A percentile compares a stretch with the other conserved stretches of the same genome.
These are phyloP conservation scores for Alloteropsis angusta DNA, from an alignment of 202 grass and related monocot species.

Conservation along the genomic window DNA sequence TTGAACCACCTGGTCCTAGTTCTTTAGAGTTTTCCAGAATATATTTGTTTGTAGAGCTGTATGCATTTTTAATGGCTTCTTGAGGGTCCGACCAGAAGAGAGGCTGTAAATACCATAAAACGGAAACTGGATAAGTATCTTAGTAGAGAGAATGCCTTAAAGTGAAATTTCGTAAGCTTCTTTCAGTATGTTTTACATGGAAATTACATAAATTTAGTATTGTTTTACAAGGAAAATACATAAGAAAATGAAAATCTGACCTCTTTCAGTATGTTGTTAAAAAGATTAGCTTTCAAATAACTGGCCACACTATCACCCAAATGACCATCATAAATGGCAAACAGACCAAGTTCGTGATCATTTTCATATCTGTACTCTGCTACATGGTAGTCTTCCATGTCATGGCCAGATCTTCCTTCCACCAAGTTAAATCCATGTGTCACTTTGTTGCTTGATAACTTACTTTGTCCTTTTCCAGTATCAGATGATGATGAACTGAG, in stretches of 20 bases:
- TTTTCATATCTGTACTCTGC: conserved; percentile 79
- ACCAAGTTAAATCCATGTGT: conserved; percentile 85
- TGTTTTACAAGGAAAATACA: not conserved
- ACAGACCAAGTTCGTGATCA: conserved; percentile 65
- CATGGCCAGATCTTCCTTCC: conserved; percentile 87
- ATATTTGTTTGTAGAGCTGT: conserved; percentile 66
- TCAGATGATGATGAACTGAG: conserved; percentile 53
- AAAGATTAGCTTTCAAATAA: conserved; percentile 85
- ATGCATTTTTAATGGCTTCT: conserved; percentile 67
- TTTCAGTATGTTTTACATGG: not conserved
- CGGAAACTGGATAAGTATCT: not conserved
- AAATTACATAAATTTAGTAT: not conserved
- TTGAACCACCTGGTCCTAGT: conserved; percentile 75
- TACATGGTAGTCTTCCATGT: conserved; percentile 96
- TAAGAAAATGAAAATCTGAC: conserved; percentile 17
- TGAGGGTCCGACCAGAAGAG: conserved; percentile 57
- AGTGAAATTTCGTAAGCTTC: not conserved
- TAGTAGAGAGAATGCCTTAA: not conserved
- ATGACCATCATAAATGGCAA: conserved; percentile 95
- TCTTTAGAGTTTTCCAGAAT: conserved; percentile 67
- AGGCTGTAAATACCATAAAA: conserved; percentile 38
- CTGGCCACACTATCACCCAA: conserved; percentile 71
- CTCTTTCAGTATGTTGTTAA: conserved; percentile 83
- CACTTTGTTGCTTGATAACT: conserved; percentile 76
- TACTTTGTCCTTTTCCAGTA: conserved; percentile 73